These are phyloP conservation scores for Sporothrix pseudoabietina DNA, from an alignment of 2,329 filamentous ascomycete genomes.

Conservation along the genomic window DNA sequence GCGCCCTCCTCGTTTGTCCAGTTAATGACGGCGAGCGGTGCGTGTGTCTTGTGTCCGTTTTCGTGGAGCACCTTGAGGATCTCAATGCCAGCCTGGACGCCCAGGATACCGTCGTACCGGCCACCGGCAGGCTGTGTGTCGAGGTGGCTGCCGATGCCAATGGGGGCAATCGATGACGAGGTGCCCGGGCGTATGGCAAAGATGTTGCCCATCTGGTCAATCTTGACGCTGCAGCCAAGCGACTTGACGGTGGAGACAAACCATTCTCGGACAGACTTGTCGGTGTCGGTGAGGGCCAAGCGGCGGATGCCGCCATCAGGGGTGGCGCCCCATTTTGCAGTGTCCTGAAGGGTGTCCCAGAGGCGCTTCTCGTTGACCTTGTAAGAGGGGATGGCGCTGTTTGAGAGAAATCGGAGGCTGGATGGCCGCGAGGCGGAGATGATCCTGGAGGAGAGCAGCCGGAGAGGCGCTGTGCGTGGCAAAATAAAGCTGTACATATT, in stretches of 20 bases:
- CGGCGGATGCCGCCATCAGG: not conserved
- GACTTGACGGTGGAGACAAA: not conserved
- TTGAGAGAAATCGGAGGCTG: too few relatives aligned
- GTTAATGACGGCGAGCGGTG: slow-evolving; percentile 73
- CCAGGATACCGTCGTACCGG: slow-evolving; percentile 41
- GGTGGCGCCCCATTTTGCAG: too few relatives aligned
- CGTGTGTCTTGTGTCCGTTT: slow-evolving; percentile 62
- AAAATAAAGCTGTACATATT: too few relatives aligned
- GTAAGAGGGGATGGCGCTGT: too few relatives aligned
- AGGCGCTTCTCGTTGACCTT: too few relatives aligned
- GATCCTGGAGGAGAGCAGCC: too few relatives aligned
- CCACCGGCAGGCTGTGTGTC: slow-evolving; percentile 3
- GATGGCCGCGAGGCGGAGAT: too few relatives aligned
- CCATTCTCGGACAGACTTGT: not conserved
- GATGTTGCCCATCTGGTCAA: not conserved
- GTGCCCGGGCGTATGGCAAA: not conserved
- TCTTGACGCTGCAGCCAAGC: not conserved
- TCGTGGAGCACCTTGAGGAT: slow-evolving; percentile 68
- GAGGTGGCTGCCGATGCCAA: not conserved
- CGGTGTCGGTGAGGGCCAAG: not conserved
- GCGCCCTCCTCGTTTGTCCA: slow-evolving; percentile 86
- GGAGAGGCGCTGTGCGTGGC: too few relatives aligned
- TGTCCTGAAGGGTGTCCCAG: too few relatives aligned
- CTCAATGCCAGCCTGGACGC: slow-evolving; percentile 72
- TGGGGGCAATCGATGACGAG: not conserved